Evolutionary conservation across 208 protist species (phyloP).

Genomic region (Trypanosoma theileri): DNA sequence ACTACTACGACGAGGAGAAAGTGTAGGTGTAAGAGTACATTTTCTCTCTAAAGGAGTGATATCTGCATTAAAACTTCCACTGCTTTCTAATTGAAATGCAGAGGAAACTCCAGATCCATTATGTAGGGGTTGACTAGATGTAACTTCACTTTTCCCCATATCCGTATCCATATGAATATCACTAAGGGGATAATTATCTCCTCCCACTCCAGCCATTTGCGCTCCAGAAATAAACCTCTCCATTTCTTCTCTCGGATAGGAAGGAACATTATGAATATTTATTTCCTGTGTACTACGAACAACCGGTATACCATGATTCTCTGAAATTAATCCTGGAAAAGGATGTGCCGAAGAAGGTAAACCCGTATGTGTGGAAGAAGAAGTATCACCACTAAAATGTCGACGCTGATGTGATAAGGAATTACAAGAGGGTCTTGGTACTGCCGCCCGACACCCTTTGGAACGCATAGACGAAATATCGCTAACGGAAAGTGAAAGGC

Average conservation of each 20-base stretch:
- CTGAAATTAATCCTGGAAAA: too few relatives aligned
- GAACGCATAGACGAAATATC: slow-evolving; percentile 29
- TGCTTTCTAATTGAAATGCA: background rate
- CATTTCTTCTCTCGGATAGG: background rate
- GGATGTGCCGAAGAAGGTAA: background rate
- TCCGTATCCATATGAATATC: background rate
- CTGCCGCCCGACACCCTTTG: slow-evolving; percentile 12
- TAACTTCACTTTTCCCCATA: background rate
- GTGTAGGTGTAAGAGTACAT: background rate
- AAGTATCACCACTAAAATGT: background rate
- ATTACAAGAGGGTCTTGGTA: background rate
- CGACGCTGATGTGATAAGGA: background rate
- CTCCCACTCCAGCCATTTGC: background rate
- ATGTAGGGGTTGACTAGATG: background rate
- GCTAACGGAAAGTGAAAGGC: slow-evolving; percentile 11
- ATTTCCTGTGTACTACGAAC: background rate
- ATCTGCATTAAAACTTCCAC: background rate
- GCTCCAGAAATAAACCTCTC: background rate
- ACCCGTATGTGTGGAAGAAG: background rate
- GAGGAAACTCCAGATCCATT: background rate
- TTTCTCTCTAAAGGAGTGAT: background rate
- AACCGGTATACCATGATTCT: background rate
- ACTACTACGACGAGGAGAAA: background rate
- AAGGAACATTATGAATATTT: background rate
- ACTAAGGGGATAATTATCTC: background rate